Base-by-base conservation (phyloP, 495 filamentous ascomycete genomes). In the Xylaria flabelliformis region DNA sequence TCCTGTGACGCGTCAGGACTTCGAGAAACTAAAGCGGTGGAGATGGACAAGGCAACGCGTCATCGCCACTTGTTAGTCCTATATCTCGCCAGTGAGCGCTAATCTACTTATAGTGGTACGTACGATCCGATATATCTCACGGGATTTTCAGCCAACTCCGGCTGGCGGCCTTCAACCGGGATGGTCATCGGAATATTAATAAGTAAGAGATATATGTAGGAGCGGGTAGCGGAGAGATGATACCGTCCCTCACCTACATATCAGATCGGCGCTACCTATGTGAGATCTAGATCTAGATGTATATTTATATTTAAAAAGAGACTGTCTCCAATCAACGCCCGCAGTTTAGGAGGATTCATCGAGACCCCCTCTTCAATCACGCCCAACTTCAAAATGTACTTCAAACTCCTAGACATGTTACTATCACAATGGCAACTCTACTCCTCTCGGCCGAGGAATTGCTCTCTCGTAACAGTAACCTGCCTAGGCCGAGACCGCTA, bases 211-310 rank as follows among this genome's bases (percentile, higher is more conserved):
- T 17, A 59, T 67, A 67, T 41, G 65, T 55, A 67, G 32, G 65
- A 17, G 65, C 50, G 65, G 65, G 50, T 67, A 67, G 65, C 65
- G 65, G 65, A 55, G 42, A 67, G 21, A 67, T 36, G 56, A 32
- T 42, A 44, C 10, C 29, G 46, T 42, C 29, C 46, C 58, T 63
- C 68, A 29, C 44, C 41, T 53, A 71, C 58, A 70, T 19, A 55
- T 32, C 29, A 24, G 42, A 44, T 64, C 69, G 48, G 48, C 59
- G 69, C 46, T 71, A 64, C 58, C 58, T 39, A 61, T 56, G 58
- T 71, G 59, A 71, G 69, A 71, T 71, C 59, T 29, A 61, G 67
- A 71, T 71, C 69, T 71, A 41, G 48, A 44, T 70, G 21, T 15
- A 64, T 61, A 39, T 64, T 12, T 12, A 70, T 61, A 39, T 64